Percentiles rank a stretch among this genome's conserved stretches.
phyloP scores from a whole-genome alignment of 2,329 filamentous ascomycete species.

The Fusarium incarnatum region DNA sequence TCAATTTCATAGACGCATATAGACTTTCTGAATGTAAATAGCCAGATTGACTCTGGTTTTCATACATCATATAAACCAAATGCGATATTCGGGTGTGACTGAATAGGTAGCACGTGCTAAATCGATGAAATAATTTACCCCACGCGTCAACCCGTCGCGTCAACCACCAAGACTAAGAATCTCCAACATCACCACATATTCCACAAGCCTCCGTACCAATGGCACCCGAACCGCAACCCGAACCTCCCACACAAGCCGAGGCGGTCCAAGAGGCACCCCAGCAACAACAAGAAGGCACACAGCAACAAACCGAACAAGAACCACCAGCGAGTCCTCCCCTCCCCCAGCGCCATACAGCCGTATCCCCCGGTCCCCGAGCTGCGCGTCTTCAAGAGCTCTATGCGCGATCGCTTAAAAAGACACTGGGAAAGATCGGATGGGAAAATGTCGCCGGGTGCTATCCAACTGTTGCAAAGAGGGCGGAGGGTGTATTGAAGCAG shows the following conservation, averaged over 20 bases:
- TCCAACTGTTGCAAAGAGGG: slow-evolving; percentile 66
- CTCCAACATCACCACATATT: slow-evolving; percentile 1
- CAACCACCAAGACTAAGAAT: slow-evolving; percentile 26
- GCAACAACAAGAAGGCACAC: slow-evolving; percentile 13
- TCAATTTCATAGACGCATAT: slow-evolving; percentile 35
- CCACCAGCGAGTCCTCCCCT: slow-evolving; percentile 54
- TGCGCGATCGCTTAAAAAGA: slow-evolving; percentile 62
- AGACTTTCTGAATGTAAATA: slow-evolving; percentile 7
- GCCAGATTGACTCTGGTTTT: slow-evolving; percentile 1
- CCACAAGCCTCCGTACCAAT: slow-evolving; percentile 17
- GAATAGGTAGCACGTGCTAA: slow-evolving; percentile 29
- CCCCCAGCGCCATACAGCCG: slow-evolving; percentile 56
- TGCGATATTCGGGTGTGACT: neutral
- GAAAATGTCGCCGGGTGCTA: slow-evolving; percentile 71
- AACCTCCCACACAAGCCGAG: neutral
- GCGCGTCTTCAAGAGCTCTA: slow-evolving; percentile 66
- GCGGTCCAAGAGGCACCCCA: neutral
- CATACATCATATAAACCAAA: neutral
- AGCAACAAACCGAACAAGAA: slow-evolving; percentile 18
- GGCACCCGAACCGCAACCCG: slow-evolving; percentile 36
- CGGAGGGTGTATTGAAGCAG: slow-evolving; percentile 63
- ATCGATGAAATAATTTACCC: slow-evolving; percentile 16
- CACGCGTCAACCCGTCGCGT: slow-evolving; percentile 43
- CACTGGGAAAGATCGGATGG: slow-evolving; percentile 66
- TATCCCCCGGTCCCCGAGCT: slow-evolving; percentile 68